A percentile compares a stretch with the other conserved stretches of the same genome.
Evolutionary conservation across 306 rosid genomes (phyloP).

Genomic region (Quillaja saponaria): DNA sequence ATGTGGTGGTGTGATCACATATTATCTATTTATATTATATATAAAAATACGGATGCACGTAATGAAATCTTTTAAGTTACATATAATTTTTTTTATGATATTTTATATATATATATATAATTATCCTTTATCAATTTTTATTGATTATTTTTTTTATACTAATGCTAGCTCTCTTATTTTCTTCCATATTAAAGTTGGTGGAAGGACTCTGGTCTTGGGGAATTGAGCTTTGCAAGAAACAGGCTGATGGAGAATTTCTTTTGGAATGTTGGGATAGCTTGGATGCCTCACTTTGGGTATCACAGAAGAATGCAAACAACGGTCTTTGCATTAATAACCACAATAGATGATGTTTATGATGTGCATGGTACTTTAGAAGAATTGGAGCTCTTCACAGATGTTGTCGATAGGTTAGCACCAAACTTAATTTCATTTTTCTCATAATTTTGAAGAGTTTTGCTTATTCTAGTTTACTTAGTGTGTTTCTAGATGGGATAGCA

Average conservation of each 20-base stretch:
- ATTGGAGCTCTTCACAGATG: neutral
- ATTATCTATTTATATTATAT: too few species aligned
- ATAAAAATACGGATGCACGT: too few species aligned
- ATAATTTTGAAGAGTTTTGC: neutral
- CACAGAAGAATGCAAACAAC: conserved; percentile 5
- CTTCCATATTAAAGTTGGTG: too few species aligned
- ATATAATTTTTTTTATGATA: too few species aligned
- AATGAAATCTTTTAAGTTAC: too few species aligned
- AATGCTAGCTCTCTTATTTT: too few species aligned
- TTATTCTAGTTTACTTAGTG: neutral
- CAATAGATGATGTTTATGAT: conserved; percentile 26
- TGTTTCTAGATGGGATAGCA: conserved; percentile 22
- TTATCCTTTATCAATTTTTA: too few species aligned
- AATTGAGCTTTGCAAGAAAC: conserved; percentile 27
- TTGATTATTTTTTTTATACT: too few species aligned
- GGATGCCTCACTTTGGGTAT: neutral
- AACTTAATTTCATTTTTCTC: neutral
- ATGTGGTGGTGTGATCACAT: too few species aligned
- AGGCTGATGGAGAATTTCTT: conserved; percentile 18
- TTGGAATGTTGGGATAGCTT: conserved; percentile 12
- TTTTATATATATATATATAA: too few species aligned
- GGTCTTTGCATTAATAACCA: neutral
- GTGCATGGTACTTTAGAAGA: conserved; percentile 22
- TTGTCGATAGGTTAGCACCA: neutral
- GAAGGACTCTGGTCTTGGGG: too few species aligned